Evolutionary conservation across 2,329 filamentous ascomycete species (phyloP), one percentile per base, ranked within the genome.

Genomic region (Colletotrichum eremochloae): DNA sequence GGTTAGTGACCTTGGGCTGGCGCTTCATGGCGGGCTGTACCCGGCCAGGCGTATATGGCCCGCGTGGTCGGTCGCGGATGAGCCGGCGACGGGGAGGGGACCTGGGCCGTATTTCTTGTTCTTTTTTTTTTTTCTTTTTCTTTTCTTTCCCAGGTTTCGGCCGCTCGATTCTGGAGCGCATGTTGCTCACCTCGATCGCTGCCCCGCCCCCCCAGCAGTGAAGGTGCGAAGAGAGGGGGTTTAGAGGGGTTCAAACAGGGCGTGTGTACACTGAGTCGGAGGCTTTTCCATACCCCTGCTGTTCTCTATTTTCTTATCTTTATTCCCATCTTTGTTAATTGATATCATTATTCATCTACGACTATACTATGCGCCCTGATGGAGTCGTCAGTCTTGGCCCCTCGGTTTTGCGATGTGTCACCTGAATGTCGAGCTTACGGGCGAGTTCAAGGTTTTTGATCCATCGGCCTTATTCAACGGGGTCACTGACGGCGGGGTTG

Each of bases 371-470:
- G 44, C 44, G 44, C 44, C 44, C 44, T 4, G 44, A n/a, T n/a
- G 44, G 44, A 46, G 44, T 6, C 18, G 44, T 18, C 8, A 18
- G 15, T 31, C 63, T 52, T 52, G 44, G 56, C 52, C 44, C 65
- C 50, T 2, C 44, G 44, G 9, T 29, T 14, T 12, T 40, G 64
- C 29, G 40, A 24, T 67, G 55, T 71, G 50, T 71, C 56, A 62
- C 48, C 40, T 66, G 50, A 40, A 57, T 67, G 56, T 48, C 40
- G 56, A 36, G 38, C n/a, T 62, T 38, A 56, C 20, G 55, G 48
- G 56, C 56, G 55, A 24, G 29, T 29, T 38, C 48, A 14, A 40
- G 15, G 42, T 18, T 36, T 44, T 42, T n/a, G 20, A 24, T 44
- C 44, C 20, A 40, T 42, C 63, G 55, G 53, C 38, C n/a, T 24